Conservation (phyloP, 352 stramenopile species). For the Pythium aristosporum region DNA sequence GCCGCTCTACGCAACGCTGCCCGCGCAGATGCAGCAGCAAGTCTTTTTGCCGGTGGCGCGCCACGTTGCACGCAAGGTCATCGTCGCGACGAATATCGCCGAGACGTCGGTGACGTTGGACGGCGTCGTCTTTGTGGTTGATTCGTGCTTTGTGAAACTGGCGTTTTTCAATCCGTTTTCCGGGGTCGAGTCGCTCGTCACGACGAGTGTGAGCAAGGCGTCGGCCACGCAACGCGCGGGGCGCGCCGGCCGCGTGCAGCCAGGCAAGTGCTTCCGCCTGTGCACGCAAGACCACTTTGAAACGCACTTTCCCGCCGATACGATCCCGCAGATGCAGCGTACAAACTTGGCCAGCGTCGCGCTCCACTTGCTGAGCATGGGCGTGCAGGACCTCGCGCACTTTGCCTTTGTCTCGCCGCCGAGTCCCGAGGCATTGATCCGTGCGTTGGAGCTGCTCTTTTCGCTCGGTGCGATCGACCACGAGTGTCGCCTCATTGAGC, state of each 20-base stretch:
- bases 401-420: conserved; percentile 84
- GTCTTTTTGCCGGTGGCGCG: conserved; percentile 86
- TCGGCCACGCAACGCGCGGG: conserved; percentile 95
- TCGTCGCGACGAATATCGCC: conserved; percentile 92
- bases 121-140: conserved; percentile 88
- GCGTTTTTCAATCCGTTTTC: conserved; percentile 83
- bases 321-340: conserved; percentile 82
- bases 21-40: conserved; percentile 90
- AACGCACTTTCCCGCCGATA: conserved; percentile 48
- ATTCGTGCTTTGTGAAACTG: conserved; percentile 80
- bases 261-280: conserved; percentile 80
- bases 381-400: conserved; percentile 81
- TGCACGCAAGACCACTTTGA: conserved; percentile 64
- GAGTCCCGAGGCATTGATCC: conserved; percentile 66
- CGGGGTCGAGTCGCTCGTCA: conserved; percentile 82
- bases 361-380: conserved; percentile 79
- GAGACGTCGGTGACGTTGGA: conserved; percentile 98
- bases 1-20: conserved; percentile 93
- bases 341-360: conserved; percentile 70
- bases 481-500: conserved; percentile 57
- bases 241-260: conserved; percentile 88
- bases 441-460: conserved; percentile 68
- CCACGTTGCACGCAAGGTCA: conserved; percentile 72
- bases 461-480: conserved; percentile 65
- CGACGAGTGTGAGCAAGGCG: conserved; percentile 96